Percentiles rank a stretch among this genome's conserved stretches.
phyloP scores from a whole-genome alignment of 371 early-diverging fungal genomes.

The Apophysomyces variabilis region DNA sequence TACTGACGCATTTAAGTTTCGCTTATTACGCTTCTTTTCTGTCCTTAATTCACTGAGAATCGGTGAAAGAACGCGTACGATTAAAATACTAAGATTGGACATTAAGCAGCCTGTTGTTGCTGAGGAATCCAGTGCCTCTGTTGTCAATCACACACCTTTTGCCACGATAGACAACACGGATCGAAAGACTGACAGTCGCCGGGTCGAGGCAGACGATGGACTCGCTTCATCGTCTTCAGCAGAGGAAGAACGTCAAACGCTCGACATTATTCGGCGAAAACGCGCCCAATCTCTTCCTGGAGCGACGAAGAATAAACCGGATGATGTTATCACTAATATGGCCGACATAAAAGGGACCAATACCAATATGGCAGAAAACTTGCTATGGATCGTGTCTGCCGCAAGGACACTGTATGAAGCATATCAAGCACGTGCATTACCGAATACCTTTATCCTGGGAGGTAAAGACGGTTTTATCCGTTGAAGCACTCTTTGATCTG shows the following conservation, averaged over 20 bases:
- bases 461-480: not conserved
- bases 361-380: not conserved
- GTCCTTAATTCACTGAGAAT: not conserved
- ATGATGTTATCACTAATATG: not conserved
- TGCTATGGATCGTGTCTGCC: not conserved
- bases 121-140: not conserved
- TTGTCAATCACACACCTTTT: not conserved
- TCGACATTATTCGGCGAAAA: conserved; percentile 40
- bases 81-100: not conserved
- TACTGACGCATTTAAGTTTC: too few relatives aligned
- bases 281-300: conserved; percentile 17
- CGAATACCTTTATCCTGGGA: not conserved
- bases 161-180: not conserved
- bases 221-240: conserved; percentile 49
- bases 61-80: not conserved
- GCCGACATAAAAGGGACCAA: not conserved
- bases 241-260: conserved; percentile 40
- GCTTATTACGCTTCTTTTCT: not conserved
- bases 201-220: conserved; percentile 31
- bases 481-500: not conserved
- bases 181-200: not conserved
- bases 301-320: not conserved
- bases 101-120: not conserved
- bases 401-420: not conserved
- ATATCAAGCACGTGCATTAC: not conserved